Evolutionary conservation across 1,139 yeast species (phyloP).

Genomic region (Yamadazyma atmosphaerica): DNA sequence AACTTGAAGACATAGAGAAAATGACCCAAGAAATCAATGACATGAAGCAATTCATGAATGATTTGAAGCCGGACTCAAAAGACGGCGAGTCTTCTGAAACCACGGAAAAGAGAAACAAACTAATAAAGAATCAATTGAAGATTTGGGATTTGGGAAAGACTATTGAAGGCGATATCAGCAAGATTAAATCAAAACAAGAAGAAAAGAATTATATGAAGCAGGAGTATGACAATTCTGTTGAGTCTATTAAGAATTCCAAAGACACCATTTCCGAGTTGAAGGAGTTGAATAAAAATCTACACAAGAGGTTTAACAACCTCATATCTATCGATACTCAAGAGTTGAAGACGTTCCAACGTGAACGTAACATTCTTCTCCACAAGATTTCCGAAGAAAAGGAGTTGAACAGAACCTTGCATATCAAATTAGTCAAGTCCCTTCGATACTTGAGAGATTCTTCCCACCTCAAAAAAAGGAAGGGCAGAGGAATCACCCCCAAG

Average conservation of each 20-base stretch:
- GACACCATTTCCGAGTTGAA: conserved; percentile 37
- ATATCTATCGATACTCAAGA: conserved; percentile 29
- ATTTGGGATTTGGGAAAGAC: conserved; percentile 42
- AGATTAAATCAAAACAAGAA: conserved; percentile 35
- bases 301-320: conserved; percentile 27
- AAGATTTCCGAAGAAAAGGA: conserved; percentile 25
- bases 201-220: conserved; percentile 68
- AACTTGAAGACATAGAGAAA: conserved; percentile 31
- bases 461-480: conserved; percentile 46
- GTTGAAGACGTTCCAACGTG: conserved; percentile 21
- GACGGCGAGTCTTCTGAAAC: conserved; percentile 16
- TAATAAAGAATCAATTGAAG: conserved; percentile 30
- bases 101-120: conserved; percentile 17
- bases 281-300: conserved; percentile 18
- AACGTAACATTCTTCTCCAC: conserved; percentile 23
- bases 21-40: conserved; percentile 20
- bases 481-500: conserved; percentile 41
- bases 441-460: conserved; percentile 42
- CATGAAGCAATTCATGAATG: conserved; percentile 22
- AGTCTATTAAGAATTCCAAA: conserved; percentile 54
- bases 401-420: conserved; percentile 25
- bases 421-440: conserved; percentile 36
- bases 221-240: conserved; percentile 62
- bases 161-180: conserved; percentile 35
- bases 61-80: conserved; percentile 10